Evolutionary conservation across 2,329 filamentous ascomycete genomes (phyloP).

Genomic region (Blumeria hordei): DNA sequence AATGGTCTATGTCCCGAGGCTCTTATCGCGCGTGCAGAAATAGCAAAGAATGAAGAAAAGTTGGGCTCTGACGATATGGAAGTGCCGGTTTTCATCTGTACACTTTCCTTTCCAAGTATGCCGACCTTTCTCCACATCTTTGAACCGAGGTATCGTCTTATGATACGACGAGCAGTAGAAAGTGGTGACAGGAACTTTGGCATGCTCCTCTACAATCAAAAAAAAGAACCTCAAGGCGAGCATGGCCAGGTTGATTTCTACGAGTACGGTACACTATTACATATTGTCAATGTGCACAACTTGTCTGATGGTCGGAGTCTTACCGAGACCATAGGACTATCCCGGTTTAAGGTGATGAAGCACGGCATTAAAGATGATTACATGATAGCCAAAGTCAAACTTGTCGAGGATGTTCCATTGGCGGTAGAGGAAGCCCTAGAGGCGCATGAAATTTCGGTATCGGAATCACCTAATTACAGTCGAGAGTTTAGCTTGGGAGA

Average conservation of each 20-base stretch:
- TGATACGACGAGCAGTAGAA: conserved; percentile 59
- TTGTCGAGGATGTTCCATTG: conserved; percentile 58
- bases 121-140: conserved; percentile 80
- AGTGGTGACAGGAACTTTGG: conserved; percentile 50
- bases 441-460: conserved; percentile 31
- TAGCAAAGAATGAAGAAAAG: conserved; percentile 31
- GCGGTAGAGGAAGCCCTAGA: conserved; percentile 61
- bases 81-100: conserved; percentile 58
- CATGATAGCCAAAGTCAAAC: conserved; percentile 47
- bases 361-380: conserved; percentile 53
- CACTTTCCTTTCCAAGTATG: conserved; percentile 58
- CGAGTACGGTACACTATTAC: conserved; percentile 54
- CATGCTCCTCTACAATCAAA: conserved; percentile 50
- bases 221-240: conserved; percentile 25
- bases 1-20: conserved; percentile 44
- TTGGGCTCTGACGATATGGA: conserved; percentile 30
- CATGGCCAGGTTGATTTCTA: conserved; percentile 33
- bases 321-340: conserved; percentile 52
- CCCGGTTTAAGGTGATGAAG: conserved; percentile 47
- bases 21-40: conserved; percentile 27
- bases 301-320: conserved; percentile 62
- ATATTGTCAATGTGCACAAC: conserved; percentile 49
- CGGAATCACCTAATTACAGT: background rate
- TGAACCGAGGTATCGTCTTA: conserved; percentile 73
- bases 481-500: background rate